phyloP scores from a whole-genome alignment of 1,284 basidiomycete species.

The Austroboletus novae-zelandiae region DNA sequence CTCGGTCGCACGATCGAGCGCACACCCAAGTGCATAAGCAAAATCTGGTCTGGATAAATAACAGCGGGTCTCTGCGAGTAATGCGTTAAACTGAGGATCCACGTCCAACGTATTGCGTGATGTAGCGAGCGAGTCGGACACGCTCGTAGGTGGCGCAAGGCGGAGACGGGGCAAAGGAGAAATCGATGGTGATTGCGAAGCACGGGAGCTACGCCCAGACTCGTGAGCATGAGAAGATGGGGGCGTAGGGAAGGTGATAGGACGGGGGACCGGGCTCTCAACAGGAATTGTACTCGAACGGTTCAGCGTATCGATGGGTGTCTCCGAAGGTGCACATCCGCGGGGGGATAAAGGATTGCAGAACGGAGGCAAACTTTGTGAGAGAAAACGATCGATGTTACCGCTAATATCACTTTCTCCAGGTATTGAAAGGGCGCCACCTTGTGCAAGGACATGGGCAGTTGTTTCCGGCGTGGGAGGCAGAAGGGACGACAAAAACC shows the following conservation, averaged over 20 bases:
- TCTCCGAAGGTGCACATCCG: neutral
- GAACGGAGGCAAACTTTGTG: neutral
- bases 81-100: slow-evolving; percentile 55
- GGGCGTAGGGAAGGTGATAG: slow-evolving; percentile 20
- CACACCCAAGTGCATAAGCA: slow-evolving; percentile 59
- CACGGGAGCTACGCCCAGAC: slow-evolving; percentile 16
- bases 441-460: slow-evolving; percentile 65
- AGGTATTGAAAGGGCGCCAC: slow-evolving; percentile 46
- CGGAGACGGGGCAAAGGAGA: neutral
- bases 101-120: slow-evolving; percentile 26
- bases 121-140: slow-evolving; percentile 21
- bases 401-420: slow-evolving; percentile 5
- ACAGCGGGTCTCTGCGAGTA: slow-evolving; percentile 69
- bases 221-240: slow-evolving; percentile 19
- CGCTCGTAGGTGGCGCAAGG: neutral
- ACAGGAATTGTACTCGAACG: slow-evolving; percentile 19
- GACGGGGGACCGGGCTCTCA: slow-evolving; percentile 9
- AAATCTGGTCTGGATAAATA: slow-evolving; percentile 72
- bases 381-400: neutral
- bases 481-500: slow-evolving; percentile 72
- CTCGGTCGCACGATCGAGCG: slow-evolving; percentile 66
- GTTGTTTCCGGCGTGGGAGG: slow-evolving; percentile 69
- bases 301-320: slow-evolving; percentile 3
- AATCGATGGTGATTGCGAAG: slow-evolving; percentile 13
- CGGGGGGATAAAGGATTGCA: slow-evolving; percentile 1